These are phyloP conservation scores for Sutorius eximius DNA, from an alignment of 1,284 basidiomycete genomes.

Conservation along the genomic window DNA sequence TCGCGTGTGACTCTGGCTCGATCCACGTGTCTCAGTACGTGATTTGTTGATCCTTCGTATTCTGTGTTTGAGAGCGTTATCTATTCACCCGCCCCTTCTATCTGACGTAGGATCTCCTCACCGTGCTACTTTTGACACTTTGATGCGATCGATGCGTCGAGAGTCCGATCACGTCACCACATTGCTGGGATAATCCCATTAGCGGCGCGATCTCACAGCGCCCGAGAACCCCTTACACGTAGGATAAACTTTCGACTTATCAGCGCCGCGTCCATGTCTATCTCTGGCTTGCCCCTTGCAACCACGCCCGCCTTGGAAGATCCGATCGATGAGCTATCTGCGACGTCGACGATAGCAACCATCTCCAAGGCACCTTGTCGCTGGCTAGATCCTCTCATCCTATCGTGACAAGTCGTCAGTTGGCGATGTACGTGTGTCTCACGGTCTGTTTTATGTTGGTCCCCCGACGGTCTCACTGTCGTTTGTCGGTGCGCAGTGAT, in stretches of 20 bases:
- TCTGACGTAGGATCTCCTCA: slow-evolving; percentile 17
- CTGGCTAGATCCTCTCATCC: background rate
- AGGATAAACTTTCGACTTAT: background rate
- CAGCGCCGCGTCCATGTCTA: background rate
- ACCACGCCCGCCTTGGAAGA: background rate
- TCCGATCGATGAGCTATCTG: background rate
- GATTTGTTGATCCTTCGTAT: slow-evolving; percentile 2
- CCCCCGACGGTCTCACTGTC: background rate
- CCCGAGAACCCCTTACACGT: background rate
- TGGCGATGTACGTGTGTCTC: background rate
- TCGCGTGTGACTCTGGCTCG: background rate
- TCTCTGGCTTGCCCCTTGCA: background rate
- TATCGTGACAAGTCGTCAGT: background rate
- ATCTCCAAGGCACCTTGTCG: background rate
- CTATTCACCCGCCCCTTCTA: background rate
- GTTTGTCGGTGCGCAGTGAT: background rate
- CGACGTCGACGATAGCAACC: background rate
- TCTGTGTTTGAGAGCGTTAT: slow-evolving; percentile 1
- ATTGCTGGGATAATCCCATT: background rate
- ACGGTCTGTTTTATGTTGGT: background rate
- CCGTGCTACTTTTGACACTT: background rate
- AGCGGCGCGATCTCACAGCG: background rate
- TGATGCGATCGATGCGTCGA: slow-evolving; percentile 10
- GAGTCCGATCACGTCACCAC: slow-evolving; percentile 11
- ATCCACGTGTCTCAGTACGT: slow-evolving; percentile 12